Conservation (phyloP, 2,329 filamentous ascomycete genomes). For the Cercospora janseana region DNA sequence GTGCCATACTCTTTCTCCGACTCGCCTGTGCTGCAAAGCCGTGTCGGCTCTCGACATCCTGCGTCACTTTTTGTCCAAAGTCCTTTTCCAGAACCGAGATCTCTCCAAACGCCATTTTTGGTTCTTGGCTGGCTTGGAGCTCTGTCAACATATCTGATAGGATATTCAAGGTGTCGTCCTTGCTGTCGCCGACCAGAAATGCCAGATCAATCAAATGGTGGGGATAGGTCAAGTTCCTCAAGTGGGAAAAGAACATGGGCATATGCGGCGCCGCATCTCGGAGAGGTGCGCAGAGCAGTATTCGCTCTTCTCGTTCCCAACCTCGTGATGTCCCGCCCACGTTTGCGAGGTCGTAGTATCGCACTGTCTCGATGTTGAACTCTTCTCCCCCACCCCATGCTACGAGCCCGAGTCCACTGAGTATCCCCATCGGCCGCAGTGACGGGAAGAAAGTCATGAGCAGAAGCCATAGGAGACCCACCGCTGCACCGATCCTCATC, state of each 20-base stretch:
- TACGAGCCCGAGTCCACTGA: conserved; percentile 64
- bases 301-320: conserved; percentile 94
- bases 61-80: conserved; percentile 95
- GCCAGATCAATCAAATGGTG: conserved; percentile 95
- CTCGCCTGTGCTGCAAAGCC: conserved; percentile 95
- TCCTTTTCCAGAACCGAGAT: conserved; percentile 98
- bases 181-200: conserved; percentile 95
- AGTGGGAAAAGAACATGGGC: conserved; percentile 97
- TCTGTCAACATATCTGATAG: conserved; percentile 72
- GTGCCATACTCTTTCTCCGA: conserved; percentile 93
- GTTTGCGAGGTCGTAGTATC: conserved; percentile 92
- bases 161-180: conserved; percentile 79
- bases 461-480: conserved; percentile 58
- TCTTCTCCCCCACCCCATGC: conserved; percentile 56
- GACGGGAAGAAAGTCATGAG: conserved; percentile 74
- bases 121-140: conserved; percentile 76
- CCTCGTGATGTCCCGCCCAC: conserved; percentile 88
- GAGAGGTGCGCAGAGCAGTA: conserved; percentile 89
- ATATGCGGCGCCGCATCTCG: conserved; percentile 90
- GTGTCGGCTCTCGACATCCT: conserved; percentile 95
- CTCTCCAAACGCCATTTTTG: conserved; percentile 83
- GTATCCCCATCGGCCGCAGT: conserved; percentile 58
- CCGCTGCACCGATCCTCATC: conserved; percentile 61
- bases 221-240: conserved; percentile 94
- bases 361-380: conserved; percentile 85